These are phyloP conservation scores for Streptanthus diversifolius DNA, from an alignment of 345 rosid species.

Conservation along the genomic window DNA sequence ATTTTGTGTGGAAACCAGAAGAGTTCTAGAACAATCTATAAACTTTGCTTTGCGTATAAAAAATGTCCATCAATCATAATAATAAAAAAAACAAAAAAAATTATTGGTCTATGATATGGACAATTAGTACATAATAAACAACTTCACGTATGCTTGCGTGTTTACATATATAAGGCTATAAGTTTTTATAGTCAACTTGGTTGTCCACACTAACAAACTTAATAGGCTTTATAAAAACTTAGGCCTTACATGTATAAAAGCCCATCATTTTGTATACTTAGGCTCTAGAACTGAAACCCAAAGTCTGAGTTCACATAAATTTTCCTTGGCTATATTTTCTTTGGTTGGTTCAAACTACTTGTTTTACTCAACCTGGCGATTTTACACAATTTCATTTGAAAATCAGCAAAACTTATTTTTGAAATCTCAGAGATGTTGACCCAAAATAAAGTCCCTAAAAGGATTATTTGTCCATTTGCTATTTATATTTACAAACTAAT, in stretches of 20 bases:
- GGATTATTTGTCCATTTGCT: too few species aligned
- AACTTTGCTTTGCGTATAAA: constrained; percentile 18
- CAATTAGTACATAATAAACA: constrained; percentile 7
- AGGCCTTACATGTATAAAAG: background rate
- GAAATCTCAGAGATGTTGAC: too few species aligned
- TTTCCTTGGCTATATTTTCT: too few species aligned
- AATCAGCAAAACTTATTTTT: too few species aligned
- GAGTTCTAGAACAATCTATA: constrained; percentile 19
- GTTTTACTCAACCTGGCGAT: too few species aligned
- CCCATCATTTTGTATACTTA: background rate
- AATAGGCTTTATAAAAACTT: background rate
- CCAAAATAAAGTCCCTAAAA: too few species aligned
- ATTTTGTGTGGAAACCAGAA: background rate
- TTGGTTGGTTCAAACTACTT: too few species aligned
- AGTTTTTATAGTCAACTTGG: background rate
- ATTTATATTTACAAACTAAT: too few species aligned
- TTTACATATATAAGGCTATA: background rate
- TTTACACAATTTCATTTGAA: too few species aligned
- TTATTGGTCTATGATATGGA: constrained; percentile 5
- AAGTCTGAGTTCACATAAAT: too few species aligned
- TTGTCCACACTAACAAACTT: background rate
- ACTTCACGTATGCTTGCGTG: background rate
- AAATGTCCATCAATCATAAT: constrained; percentile 10
- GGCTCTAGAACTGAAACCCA: too few species aligned
- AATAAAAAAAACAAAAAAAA: background rate